Base-by-base conservation (phyloP, 768 basidiomycete genomes). In the Cyathus striatus region DNA sequence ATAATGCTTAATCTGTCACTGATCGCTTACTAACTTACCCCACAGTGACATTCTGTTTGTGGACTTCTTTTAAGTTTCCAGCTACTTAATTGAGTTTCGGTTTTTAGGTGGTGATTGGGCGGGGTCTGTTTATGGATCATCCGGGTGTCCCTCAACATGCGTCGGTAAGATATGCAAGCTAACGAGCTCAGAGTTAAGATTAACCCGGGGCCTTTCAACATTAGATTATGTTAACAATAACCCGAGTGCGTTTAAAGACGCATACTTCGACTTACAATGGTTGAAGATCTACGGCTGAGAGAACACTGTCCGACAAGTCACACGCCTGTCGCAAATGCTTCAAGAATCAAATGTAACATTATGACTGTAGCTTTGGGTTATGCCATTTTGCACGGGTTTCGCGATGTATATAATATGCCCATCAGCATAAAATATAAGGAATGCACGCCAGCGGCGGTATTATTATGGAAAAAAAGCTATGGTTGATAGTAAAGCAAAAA, bases 181-280 rank as follows among this genome's bases (percentile, higher is more conserved):
- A 17, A 20, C 16, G 38, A 3, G 5, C 39, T 40, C n/a, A n/a
- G n/a, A n/a, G n/a, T n/a, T n/a, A n/a, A n/a, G n/a, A n/a, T n/a
- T n/a, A n/a, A n/a, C n/a, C n/a, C n/a, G n/a, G n/a, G n/a, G 6
- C 17, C 7, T 43, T 6, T 23, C 17, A 18, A 13, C 20, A 6
- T 14, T 45, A 84, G 81, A 77, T 47, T 83, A 65, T 49, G 83
- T 85, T 50, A 72, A 79, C 63, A 72, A 74, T 46, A 81, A 86
- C 52, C 87, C 87, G 1, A 58, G 61, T 3, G 81, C 80, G 9
- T 89, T 89, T 62, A 49, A 50, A 7, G 65, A 83, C 23, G 84
- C 88, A 0, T 88, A 79, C 66, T 90, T 86, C 63, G 77, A 86
- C 34, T 73, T 90, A 57, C 70, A 73, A 37, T 76, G 73, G 39